Percentiles rank a stretch among this genome's conserved stretches.
These are phyloP conservation scores for Fusarium begoniae DNA, from an alignment of 2,329 filamentous ascomycete species.

Conservation along the genomic window DNA sequence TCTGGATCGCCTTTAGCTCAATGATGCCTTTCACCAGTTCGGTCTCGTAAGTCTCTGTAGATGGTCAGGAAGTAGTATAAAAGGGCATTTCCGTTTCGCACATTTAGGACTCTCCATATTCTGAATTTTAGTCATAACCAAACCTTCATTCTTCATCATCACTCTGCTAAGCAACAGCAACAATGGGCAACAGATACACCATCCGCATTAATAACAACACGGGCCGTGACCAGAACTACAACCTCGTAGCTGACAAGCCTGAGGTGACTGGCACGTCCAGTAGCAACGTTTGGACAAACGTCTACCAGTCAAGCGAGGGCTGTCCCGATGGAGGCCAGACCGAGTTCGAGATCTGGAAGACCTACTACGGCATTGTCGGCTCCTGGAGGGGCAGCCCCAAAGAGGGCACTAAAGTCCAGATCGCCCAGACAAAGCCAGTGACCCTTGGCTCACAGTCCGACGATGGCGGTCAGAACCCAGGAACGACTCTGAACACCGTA, in stretches of 20 bases:
- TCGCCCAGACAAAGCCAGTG: fast-evolving
- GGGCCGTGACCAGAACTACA: background rate
- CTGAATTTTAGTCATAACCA: too few relatives aligned
- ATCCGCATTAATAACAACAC: background rate
- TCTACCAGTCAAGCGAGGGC: background rate
- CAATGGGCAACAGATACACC: background rate
- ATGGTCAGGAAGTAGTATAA: too few relatives aligned
- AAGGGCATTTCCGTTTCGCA: too few relatives aligned
- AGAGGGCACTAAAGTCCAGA: fast-evolving
- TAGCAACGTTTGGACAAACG: background rate
- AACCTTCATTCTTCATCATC: background rate
- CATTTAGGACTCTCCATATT: too few relatives aligned
- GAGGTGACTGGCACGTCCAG: background rate
- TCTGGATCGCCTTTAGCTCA: too few relatives aligned
- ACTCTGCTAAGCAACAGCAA: background rate
- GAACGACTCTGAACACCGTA: background rate
- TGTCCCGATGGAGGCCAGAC: background rate
- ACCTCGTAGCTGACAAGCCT: background rate
- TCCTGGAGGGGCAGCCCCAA: background rate
- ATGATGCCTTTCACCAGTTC: too few relatives aligned
- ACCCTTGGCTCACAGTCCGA: background rate
- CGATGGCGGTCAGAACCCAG: background rate
- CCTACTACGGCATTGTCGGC: background rate
- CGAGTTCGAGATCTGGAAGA: background rate
- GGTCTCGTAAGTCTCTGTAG: too few relatives aligned